Evolutionary conservation across 148 eudicot genomes (phyloP), one percentile per base, ranked within the genome.

Genomic region (Vaccinium macrocarpon): DNA sequence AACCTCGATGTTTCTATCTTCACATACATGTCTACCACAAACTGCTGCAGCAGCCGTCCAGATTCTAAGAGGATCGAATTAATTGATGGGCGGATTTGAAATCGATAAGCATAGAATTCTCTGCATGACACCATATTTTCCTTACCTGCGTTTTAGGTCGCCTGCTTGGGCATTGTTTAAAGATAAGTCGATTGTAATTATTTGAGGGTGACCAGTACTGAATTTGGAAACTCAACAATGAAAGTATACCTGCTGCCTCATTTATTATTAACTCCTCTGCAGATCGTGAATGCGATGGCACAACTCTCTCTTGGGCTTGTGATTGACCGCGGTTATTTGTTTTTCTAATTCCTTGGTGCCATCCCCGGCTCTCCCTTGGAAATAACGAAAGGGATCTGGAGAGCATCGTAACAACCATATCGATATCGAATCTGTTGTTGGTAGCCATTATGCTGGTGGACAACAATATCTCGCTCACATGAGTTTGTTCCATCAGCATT

Each of bases 401-500:
- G n/a, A n/a, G n/a, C n/a, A n/a, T n/a, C 70, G 15, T 62, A 62
- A 2, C 70, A 62, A 8, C 70, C 70, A n/a, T n/a, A 62, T 1
- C 57, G 32, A 32, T 80, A 18, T 6, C 46, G 42, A 0, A 80
- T 38, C 16, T 2, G 32, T 6, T 55, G 4, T 1, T n/a, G 15
- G 6, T 16, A 8, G 11, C 77, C 77, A 16, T 32, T 21, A 73
- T 73, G 77, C 1, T 73, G 15, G 1, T 73, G 10, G 1, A 73
- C 77, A 5, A 16, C 0, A 0, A 73, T 73, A 38, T 35, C 77
- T 4, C 77, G 77, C 1, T 32, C 77, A 0, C 8, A 2, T 1
- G 0, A n/a, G n/a, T n/a, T 0, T 1, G 2, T 1, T 0, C 1
- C 5, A 1, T 35, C 9, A 11, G 3, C n/a, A 38, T 32, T 8